Evolutionary conservation across 371 early-diverging fungal genomes (phyloP).

Genomic region (Cokeromyces recurvatus): DNA sequence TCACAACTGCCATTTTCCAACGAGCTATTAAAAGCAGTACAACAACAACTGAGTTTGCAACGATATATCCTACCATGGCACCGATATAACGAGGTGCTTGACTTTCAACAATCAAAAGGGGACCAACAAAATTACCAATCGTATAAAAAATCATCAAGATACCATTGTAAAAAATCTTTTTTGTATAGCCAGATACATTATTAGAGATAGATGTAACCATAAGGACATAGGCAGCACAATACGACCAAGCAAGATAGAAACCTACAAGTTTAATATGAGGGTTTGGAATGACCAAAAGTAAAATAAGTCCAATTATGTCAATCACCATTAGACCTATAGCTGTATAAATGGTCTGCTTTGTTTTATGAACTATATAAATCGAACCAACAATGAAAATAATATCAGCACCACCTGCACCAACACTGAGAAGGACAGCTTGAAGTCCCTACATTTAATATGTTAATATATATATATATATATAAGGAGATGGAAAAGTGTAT

Average conservation of each 20-base stretch:
- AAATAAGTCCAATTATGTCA: slow-evolving; percentile 16
- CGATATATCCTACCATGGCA: slow-evolving; percentile 23
- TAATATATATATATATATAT: slow-evolving; percentile 17
- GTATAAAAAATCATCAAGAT: slow-evolving; percentile 24
- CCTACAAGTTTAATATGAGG: slow-evolving; percentile 17
- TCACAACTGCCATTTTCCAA: slow-evolving; percentile 19
- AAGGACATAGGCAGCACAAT: slow-evolving; percentile 16
- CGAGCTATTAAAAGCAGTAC: slow-evolving; percentile 17
- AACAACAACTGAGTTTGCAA: slow-evolving; percentile 14
- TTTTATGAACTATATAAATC: too few relatives aligned
- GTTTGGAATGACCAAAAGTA: slow-evolving; percentile 19
- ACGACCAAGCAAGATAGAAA: slow-evolving; percentile 21
- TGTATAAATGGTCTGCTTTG: slow-evolving; percentile 13
- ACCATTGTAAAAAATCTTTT: slow-evolving; percentile 25
- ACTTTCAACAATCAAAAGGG: slow-evolving; percentile 28
- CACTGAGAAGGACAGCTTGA: too few relatives aligned
- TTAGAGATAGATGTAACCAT: slow-evolving; percentile 20
- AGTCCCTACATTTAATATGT: slow-evolving; percentile 34
- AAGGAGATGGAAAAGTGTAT: background rate
- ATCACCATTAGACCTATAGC: slow-evolving; percentile 12
- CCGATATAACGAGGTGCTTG: slow-evolving; percentile 19
- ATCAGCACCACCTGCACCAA: slow-evolving; percentile 27
- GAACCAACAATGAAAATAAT: slow-evolving; percentile 27
- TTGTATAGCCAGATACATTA: slow-evolving; percentile 29
- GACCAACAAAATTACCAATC: slow-evolving; percentile 31